Evolutionary conservation across 2,329 filamentous ascomycete genomes (phyloP).

Genomic region (Hymenoscyphus fructigenus): DNA sequence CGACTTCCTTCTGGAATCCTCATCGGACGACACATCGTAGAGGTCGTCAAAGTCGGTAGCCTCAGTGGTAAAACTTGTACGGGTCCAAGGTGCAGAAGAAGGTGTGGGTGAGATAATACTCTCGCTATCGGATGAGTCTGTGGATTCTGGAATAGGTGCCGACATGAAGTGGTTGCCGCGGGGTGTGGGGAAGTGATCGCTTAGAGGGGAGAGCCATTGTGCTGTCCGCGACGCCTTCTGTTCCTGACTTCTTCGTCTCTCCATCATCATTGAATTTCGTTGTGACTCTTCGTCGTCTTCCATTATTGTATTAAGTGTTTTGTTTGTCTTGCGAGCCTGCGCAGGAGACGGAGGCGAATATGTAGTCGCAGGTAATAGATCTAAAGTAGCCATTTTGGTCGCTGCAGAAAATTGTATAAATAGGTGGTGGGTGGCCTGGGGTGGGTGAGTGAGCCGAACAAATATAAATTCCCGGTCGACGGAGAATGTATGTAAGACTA

Average conservation of each 20-base stretch:
- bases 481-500: conserved; percentile 31
- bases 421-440: conserved; percentile 5
- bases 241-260: conserved; percentile 36
- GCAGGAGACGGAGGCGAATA: conserved; percentile 51
- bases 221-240: conserved; percentile 39
- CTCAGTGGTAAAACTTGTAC: conserved; percentile 61
- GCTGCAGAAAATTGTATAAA: conserved; percentile 20
- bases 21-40: conserved; percentile 77
- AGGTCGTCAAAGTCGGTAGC: conserved; percentile 80
- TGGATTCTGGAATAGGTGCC: conserved; percentile 60
- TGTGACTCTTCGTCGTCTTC: conserved; percentile 48
- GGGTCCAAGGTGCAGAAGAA: conserved; percentile 61
- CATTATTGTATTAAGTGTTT: conserved; percentile 63
- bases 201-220: conserved; percentile 44
- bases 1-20: conserved; percentile 58
- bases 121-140: conserved; percentile 54
- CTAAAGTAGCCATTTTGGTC: conserved; percentile 37
- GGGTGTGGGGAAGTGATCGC: conserved; percentile 69
- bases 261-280: conserved; percentile 33
- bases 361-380: conserved; percentile 47
- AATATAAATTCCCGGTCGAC: conserved; percentile 23
- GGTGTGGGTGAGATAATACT: conserved; percentile 47
- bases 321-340: conserved; percentile 52
- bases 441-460: conserved; percentile 9
- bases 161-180: conserved; percentile 64